Evolutionary conservation across 805 yeast genomes (phyloP).

Genomic region (Candida glaebosa): DNA sequence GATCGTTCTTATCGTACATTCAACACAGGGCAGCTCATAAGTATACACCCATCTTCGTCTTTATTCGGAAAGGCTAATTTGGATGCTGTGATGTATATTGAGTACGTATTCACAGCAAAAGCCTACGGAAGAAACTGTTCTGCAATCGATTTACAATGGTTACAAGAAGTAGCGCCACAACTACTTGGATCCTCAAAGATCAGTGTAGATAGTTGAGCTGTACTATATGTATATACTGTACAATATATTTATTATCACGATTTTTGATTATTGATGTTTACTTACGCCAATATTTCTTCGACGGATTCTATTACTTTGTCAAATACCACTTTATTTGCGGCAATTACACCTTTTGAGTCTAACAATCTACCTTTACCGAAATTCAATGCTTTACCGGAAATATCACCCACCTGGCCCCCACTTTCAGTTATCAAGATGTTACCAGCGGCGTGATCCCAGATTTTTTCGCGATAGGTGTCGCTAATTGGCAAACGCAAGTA

Average conservation of each 20-base stretch:
- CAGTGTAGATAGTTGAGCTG: conserved; percentile 20
- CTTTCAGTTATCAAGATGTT: conserved; percentile 81
- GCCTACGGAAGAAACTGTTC: conserved; percentile 92
- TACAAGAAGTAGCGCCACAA: conserved; percentile 77
- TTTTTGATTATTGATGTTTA: neutral
- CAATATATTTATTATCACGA: neutral
- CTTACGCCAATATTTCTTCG: conserved; percentile 20
- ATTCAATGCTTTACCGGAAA: conserved; percentile 68
- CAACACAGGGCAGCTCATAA: conserved; percentile 75
- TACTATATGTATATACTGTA: neutral
- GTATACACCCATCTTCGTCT: conserved; percentile 88
- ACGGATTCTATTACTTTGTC: conserved; percentile 49
- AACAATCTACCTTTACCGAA: conserved; percentile 85
- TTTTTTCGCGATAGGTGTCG: conserved; percentile 79
- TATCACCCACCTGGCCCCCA: conserved; percentile 88
- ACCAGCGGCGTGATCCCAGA: conserved; percentile 99
- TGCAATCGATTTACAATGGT: conserved; percentile 76
- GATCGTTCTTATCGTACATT: conserved; percentile 90
- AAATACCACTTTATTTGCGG: conserved; percentile 56
- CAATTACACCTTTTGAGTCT: conserved; percentile 88
- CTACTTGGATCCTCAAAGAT: conserved; percentile 44
- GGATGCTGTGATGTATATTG: conserved; percentile 92
- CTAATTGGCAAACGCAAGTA: conserved; percentile 85
- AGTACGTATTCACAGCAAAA: conserved; percentile 87
- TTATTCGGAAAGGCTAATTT: conserved; percentile 69